Evolutionary conservation across 768 basidiomycete genomes (phyloP), one percentile per base, ranked within the genome.

Genomic region (Tylopilus sp.): DNA sequence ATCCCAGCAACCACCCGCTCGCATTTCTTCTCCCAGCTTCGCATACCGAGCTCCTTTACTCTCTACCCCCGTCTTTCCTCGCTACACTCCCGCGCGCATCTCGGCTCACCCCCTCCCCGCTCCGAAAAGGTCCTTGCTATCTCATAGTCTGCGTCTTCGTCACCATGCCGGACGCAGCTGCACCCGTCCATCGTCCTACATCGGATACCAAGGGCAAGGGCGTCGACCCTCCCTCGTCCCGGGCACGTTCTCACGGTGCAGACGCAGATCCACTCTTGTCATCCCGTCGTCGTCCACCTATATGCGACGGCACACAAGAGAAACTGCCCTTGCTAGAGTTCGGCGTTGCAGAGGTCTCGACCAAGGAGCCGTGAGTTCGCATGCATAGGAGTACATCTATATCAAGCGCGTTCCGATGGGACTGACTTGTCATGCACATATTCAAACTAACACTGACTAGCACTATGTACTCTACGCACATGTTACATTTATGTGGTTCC

Each of bases 151-250:
- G 51, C 26, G 48, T 64, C 3, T 53, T 64, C 18, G 43, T 64
- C 30, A 54, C 60, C 28, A 65, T 64, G 63, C 63, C 63, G 21
- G 52, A 62, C 25, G 26, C 36, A 15, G 50, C 52, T 3, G 31
- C 56, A 2, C 54, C 56, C 0, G 47, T 36, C 5, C 22, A 51
- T 33, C 51, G 22, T 22, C 31, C 22, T 0, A 3, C 25, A 10
- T 12, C 46, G 26, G 31, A 44, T n/a, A n/a, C 41, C 53, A 64
- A 63, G 47, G 62, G 62, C 8, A 63, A 63, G 30, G 39, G 43
- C 12, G 51, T 52, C 2, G 47, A 52, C 44, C 48, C 47, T 0
- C 53, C 39, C 20, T 45, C 52, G 11, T 42, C 51, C 15, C 61
- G 49, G 38, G 28, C 22, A 21, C 53, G 39, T 17, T 48, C 30